These are phyloP conservation scores for Pyricularia pennisetigena DNA, from an alignment of 2,329 filamentous ascomycete genomes.

Conservation along the genomic window DNA sequence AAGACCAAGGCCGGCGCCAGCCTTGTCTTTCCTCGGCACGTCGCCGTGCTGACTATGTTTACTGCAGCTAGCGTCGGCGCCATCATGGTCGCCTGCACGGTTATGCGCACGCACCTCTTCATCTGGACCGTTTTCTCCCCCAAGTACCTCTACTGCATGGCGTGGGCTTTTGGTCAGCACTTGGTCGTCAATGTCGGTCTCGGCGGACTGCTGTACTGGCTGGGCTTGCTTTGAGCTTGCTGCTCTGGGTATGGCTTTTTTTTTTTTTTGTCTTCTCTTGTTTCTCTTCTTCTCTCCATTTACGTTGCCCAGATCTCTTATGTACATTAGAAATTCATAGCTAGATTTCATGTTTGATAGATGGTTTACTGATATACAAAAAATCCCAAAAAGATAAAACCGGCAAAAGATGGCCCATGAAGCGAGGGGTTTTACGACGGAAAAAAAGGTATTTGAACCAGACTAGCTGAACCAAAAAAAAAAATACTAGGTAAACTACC, in stretches of 20 bases:
- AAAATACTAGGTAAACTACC: neutral
- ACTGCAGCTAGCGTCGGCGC: constrained; percentile 52
- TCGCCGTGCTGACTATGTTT: constrained; percentile 61
- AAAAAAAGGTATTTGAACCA: neutral
- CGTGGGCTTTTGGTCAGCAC: constrained; percentile 81
- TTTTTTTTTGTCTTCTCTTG: neutral
- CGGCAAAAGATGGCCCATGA: neutral
- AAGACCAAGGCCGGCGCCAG: constrained; percentile 11
- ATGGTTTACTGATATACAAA: neutral
- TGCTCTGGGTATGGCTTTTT: neutral
- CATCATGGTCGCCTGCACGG: constrained; percentile 83
- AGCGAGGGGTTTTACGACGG: neutral
- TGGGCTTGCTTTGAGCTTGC: constrained; percentile 23
- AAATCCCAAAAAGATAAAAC: neutral
- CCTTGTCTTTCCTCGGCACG: constrained; percentile 37
- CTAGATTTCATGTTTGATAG: neutral
- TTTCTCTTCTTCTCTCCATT: too few relatives aligned
- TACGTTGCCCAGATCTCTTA: neutral
- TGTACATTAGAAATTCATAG: neutral
- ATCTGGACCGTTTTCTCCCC: constrained; percentile 99
- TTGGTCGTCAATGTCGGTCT: constrained; percentile 57
- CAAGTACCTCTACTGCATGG: constrained; percentile 88
- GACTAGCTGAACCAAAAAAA: neutral
- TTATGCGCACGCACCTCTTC: constrained; percentile 80
- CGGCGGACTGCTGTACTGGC: constrained; percentile 47